Evolutionary conservation across 306 rosid species (phyloP).

Genomic region (Vigna hirtella): DNA sequence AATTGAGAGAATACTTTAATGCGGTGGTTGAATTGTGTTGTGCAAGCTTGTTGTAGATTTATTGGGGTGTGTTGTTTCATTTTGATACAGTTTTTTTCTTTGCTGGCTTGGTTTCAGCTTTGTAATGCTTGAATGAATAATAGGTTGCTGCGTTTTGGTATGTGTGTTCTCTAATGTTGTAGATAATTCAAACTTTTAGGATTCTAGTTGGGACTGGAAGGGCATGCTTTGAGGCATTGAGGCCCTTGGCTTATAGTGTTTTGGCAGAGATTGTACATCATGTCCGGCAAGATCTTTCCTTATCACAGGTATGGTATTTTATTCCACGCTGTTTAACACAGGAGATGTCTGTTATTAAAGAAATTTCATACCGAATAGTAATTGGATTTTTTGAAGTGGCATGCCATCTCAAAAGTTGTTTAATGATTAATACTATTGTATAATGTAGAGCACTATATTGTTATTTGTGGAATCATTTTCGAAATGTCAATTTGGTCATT

Average conservation of each 20-base stretch:
- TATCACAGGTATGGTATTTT: slow-evolving; percentile 72
- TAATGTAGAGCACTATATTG: neutral
- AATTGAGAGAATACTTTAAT: too few relatives aligned
- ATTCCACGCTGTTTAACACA: slow-evolving; percentile 28
- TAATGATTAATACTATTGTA: neutral
- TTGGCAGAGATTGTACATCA: slow-evolving; percentile 99
- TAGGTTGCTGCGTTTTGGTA: too few relatives aligned
- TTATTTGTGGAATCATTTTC: neutral
- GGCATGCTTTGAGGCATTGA: slow-evolving; percentile 95
- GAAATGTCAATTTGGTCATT: slow-evolving; percentile 8
- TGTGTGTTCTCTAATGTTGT: slow-evolving; percentile 36
- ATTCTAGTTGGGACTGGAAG: slow-evolving; percentile 95
- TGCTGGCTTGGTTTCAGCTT: too few relatives aligned
- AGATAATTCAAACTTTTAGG: slow-evolving; percentile 54
- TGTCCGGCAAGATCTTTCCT: slow-evolving; percentile 90
- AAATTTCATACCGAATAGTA: slow-evolving; percentile 24
- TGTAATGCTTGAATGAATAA: too few relatives aligned
- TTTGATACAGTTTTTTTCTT: too few relatives aligned
- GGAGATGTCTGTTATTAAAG: slow-evolving; percentile 21
- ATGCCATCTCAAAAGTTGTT: neutral
- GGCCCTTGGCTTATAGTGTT: slow-evolving; percentile 97
- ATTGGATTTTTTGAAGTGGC: neutral
- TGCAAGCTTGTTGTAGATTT: too few relatives aligned
- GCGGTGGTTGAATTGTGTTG: too few relatives aligned
- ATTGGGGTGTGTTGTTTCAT: too few relatives aligned